Base-by-base conservation (phyloP, 2,329 filamentous ascomycete species). In the Aspergillus sp. region DNA sequence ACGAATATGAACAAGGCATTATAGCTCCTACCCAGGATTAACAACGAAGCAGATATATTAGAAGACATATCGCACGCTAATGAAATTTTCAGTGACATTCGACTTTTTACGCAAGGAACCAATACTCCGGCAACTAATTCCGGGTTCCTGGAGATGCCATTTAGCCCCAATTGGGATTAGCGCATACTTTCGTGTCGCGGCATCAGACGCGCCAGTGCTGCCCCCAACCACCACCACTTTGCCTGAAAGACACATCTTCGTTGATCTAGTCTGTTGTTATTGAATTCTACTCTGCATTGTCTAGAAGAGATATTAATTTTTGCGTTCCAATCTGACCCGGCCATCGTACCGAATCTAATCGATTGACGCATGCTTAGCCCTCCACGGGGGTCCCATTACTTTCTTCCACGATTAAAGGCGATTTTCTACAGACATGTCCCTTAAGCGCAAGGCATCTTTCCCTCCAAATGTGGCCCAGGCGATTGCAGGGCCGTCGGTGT, bases 381-480 rank as follows among this genome's bases (percentile, higher is more conserved):
- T 19, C 19, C 19, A 19, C 19, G 19, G 19, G 19, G 19, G 19
- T 19, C 19, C 19, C 19, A 19, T 19, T 19, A 19, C 19, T 19
- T 19, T 19, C 19, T 19, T 19, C 19, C 19, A 19, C 19, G 19
- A 19, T 19, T 19, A 19, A 19, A 19, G 19, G 19, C 19, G 19
- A 19, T 19, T 19, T 19, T 19, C 19, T 19, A 19, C 19, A 19
- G 19, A 19, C 19, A 19, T 19, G 19, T 19, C 19, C 26, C 66
- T 76, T 61, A 82, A 82, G 62, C 77, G 79, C 59, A 82, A 81
- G 61, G 75, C 77, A 40, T 78, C 76, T 38, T 70, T 73, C 52
- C 69, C 72, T 39, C 63, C 67, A 33, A 66, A 65, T 59, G 47
- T 54, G 48, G 42, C 59, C 45, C 51, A 47, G 52, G 50, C 54